phyloP scores from a whole-genome alignment of 1,284 basidiomycete genomes.

The Apiotrichum gracile region DNA sequence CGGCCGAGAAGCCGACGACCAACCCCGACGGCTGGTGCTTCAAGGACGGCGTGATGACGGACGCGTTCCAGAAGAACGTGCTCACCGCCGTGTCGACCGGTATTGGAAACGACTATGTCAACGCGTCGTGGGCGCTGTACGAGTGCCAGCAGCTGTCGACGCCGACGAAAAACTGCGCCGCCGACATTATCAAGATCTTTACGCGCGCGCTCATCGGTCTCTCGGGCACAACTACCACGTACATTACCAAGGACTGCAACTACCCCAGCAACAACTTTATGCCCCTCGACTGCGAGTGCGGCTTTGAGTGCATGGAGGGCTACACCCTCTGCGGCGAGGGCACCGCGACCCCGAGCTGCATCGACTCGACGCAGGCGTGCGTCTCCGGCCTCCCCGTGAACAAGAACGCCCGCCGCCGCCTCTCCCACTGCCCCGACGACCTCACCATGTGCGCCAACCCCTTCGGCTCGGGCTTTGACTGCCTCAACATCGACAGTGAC shows the following conservation, averaged over 20 bases:
- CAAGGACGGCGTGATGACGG: neutral
- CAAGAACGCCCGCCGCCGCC: neutral
- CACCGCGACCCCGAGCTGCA: neutral
- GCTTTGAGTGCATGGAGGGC: neutral
- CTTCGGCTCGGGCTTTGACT: neutral
- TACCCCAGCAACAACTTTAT: neutral
- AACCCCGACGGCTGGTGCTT: neutral
- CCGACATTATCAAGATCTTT: neutral
- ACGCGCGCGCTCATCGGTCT: neutral
- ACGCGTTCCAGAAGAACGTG: neutral
- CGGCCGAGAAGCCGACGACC: neutral
- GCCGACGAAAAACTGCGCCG: neutral
- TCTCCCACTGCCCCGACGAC: neutral
- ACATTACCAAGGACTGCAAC: neutral
- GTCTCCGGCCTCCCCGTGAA: neutral
- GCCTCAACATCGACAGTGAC: neutral
- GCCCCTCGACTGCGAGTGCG: neutral
- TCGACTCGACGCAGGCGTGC: conserved; percentile 4
- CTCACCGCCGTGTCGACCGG: neutral
- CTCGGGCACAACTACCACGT: neutral
- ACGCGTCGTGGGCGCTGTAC: neutral
- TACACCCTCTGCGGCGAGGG: neutral
- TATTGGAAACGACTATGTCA: neutral
- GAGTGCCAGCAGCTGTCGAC: neutral
- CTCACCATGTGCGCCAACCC: neutral